Conservation (phyloP, 2,329 filamentous ascomycete genomes). For the Trichoderma cornu-damae region DNA sequence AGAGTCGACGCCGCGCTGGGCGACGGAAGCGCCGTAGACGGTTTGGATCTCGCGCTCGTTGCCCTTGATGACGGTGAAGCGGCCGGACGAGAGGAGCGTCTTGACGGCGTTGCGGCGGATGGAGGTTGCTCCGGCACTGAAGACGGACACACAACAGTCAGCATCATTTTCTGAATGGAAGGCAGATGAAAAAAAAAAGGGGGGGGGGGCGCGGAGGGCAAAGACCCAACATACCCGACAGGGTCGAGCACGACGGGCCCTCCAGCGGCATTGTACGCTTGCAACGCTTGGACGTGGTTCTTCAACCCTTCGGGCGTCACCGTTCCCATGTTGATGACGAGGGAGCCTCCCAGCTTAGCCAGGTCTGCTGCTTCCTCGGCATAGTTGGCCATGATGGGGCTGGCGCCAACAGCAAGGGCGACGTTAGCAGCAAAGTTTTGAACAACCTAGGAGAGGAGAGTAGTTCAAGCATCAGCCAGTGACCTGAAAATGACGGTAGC, state of each 20-base stretch:
- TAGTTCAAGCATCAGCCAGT: neutral
- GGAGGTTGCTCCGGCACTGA: slow-evolving; percentile 68
- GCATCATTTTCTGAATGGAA: neutral
- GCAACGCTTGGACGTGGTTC: slow-evolving; percentile 68
- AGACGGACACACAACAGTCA: neutral
- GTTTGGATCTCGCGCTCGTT: slow-evolving; percentile 85
- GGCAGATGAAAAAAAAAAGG: neutral
- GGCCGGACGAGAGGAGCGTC: slow-evolving; percentile 65
- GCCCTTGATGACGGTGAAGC: slow-evolving; percentile 86
- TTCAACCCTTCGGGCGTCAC: slow-evolving; percentile 68
- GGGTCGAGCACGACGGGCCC: slow-evolving; percentile 82
- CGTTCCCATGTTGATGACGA: slow-evolving; percentile 95
- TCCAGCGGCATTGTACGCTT: slow-evolving; percentile 72
- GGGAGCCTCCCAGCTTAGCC: slow-evolving; percentile 66
- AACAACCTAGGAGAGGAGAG: slow-evolving; percentile 62
- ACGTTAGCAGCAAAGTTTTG: slow-evolving; percentile 94
- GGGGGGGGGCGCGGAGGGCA: neutral
- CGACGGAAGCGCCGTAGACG: slow-evolving; percentile 52
- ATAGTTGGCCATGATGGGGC: slow-evolving; percentile 91
- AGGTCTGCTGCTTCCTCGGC: slow-evolving; percentile 77
- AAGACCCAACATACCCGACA: slow-evolving; percentile 60
- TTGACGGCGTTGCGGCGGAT: slow-evolving; percentile 67
- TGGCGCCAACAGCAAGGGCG: slow-evolving; percentile 75
- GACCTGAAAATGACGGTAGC: neutral
- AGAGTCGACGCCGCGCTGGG: slow-evolving; percentile 81